These are phyloP conservation scores for Malassezia brasiliensis DNA, from an alignment of 1,284 basidiomycete species.

Conservation along the genomic window DNA sequence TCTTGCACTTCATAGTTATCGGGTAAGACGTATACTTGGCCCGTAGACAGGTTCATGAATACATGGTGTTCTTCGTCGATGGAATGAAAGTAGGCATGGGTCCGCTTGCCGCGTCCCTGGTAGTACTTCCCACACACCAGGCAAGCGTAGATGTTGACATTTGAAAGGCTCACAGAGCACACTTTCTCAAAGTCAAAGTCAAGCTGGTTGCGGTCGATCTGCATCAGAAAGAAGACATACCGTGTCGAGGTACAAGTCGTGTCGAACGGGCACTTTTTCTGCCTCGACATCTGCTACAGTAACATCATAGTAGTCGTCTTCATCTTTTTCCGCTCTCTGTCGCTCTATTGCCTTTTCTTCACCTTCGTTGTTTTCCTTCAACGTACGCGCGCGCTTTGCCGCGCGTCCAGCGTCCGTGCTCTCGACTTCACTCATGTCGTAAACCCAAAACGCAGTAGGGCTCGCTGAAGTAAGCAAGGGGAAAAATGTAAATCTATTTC, in stretches of 20 bases:
- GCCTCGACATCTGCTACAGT: background rate
- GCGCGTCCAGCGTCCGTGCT: background rate
- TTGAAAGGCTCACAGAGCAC: constrained; percentile 87
- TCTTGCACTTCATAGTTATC: constrained; percentile 93
- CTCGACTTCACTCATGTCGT: too few relatives aligned
- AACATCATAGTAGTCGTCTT: background rate
- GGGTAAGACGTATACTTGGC: constrained; percentile 93
- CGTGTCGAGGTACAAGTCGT: constrained; percentile 88
- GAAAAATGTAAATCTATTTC: too few relatives aligned
- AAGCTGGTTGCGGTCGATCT: constrained; percentile 53
- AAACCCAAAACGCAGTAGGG: too few relatives aligned
- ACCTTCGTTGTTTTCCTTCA: too few relatives aligned
- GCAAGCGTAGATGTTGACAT: constrained; percentile 96
- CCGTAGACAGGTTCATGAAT: constrained; percentile 86
- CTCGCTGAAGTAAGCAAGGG: too few relatives aligned
- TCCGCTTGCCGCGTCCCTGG: constrained; percentile 83
- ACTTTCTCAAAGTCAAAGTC: constrained; percentile 99
- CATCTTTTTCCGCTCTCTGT: too few relatives aligned
- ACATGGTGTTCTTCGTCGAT: constrained; percentile 97
- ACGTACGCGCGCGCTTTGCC: background rate
- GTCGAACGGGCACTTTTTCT: background rate
- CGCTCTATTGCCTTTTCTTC: too few relatives aligned
- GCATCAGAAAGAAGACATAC: background rate
- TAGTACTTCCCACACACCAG: constrained; percentile 98
- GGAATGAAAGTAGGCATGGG: constrained; percentile 90